Evolutionary conservation across 2,329 filamentous ascomycete genomes (phyloP), one percentile per base, ranked within the genome.

Genomic region (Arthrinium phaeospermum): DNA sequence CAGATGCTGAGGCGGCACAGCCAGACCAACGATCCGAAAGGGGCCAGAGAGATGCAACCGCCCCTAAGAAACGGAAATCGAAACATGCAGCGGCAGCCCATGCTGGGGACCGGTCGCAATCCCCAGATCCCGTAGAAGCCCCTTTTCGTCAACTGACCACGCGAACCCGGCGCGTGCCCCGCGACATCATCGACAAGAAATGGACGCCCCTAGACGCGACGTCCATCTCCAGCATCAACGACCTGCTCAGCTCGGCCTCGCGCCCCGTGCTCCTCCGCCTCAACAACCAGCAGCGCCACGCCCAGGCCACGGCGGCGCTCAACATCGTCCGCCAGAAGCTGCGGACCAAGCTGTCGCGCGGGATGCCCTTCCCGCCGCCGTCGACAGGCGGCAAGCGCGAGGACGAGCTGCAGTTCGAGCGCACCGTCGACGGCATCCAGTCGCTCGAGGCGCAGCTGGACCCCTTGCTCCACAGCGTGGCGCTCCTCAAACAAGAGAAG

Each of bases 391-490:
- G 83, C 10, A 83, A 85, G 22, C 85, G 89, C 69, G 88, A 87
- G 64, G 83, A 86, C 41, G 90, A 92, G 77, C 88, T 94, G 67
- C 87, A 92, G 77, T 91, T 91, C 74, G 91, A 94, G 78, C 88
- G 86, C 76, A 87, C 91, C 19, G 83, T 92, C 12, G 88, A 91
- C 76, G 87, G 87, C n/a, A 89, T 89, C 74, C 82, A 85, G 72
- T 81, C 81, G 12, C 80, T 92, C 37, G 88, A 92, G 78, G 83
- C 83, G 73, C 86, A 88, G 80, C 86, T 94, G 6, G 91, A 89
- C 22, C 90, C 91, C 1, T 83, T 88, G 27, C 81, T 91, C 57
- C 91, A 94, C 80, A 86, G 89, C 4, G 88, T 92, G 34, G 86
- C 88, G 74, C 81, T 94, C 67, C 83, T 94, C 45, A 82, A 83